These are phyloP conservation scores for Aspergillus sojae DNA, from an alignment of 2,329 filamentous ascomycete species.

Conservation along the genomic window DNA sequence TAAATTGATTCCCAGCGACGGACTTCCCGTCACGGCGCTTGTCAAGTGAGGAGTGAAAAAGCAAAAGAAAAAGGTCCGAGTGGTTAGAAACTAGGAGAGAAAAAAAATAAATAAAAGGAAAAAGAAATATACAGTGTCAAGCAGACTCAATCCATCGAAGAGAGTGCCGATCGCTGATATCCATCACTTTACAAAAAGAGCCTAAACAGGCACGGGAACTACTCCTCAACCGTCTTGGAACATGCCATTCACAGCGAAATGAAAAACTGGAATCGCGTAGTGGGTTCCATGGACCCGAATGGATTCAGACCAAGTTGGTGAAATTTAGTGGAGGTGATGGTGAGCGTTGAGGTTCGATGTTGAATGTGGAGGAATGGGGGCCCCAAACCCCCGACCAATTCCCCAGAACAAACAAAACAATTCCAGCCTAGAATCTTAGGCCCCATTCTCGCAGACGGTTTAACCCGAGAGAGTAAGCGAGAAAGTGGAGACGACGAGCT, in stretches of 20 bases:
- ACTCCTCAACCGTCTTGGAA: neutral
- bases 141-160: neutral
- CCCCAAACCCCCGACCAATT: constrained; percentile 7
- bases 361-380: neutral
- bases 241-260: neutral
- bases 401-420: constrained; percentile 3
- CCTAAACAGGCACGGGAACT: neutral
- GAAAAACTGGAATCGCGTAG: neutral
- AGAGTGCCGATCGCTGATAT: neutral
- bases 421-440: neutral
- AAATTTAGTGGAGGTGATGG: neutral
- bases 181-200: neutral
- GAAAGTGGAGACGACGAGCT: neutral
- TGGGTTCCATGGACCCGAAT: neutral
- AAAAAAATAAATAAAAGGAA: neutral
- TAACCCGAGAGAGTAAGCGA: neutral
- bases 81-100: neutral
- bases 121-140: neutral
- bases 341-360: neutral
- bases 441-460: neutral
- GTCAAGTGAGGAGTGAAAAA: neutral
- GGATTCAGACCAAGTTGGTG: neutral
- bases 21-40: neutral
- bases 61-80: neutral
- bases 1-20: neutral